phyloP scores from a whole-genome alignment of 305 asterid genomes.

The Rubia balearica region DNA sequence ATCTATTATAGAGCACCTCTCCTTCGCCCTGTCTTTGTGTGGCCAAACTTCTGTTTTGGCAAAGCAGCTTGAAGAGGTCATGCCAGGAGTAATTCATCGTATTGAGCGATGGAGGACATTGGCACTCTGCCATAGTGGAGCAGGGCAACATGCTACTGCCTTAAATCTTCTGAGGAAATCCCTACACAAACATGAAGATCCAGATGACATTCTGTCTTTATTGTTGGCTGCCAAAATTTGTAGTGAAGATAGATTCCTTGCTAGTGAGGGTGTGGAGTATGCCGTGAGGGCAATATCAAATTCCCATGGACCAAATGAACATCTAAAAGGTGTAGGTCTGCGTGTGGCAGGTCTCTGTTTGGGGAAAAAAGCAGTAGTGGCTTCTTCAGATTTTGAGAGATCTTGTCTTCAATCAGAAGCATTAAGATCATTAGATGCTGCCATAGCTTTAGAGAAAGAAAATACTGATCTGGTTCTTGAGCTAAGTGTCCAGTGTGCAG shows the following conservation, averaged over 20 bases:
- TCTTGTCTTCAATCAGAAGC: conserved; percentile 89
- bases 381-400: conserved; percentile 85
- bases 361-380: conserved; percentile 76
- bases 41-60: conserved; percentile 77
- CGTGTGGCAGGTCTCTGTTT: conserved; percentile 81
- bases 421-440: conserved; percentile 71
- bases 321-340: conserved; percentile 77
- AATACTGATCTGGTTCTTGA: conserved; percentile 70
- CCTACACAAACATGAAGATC: conserved; percentile 69
- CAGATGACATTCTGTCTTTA: conserved; percentile 67
- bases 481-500: conserved; percentile 77
- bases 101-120: conserved; percentile 75
- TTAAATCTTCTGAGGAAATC: conserved; percentile 69
- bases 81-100: conserved; percentile 80
- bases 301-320: conserved; percentile 50
- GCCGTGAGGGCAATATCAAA: conserved; percentile 64
- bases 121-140: conserved; percentile 72
- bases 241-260: conserved; percentile 62
- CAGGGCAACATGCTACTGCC: conserved; percentile 59
- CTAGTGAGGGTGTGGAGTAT: conserved; percentile 79
- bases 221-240: conserved; percentile 82
- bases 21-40: conserved; percentile 78
- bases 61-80: conserved; percentile 78
- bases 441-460: conserved; percentile 61
- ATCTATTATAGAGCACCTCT: conserved; percentile 77